Base-by-base conservation (phyloP, 108 stramenopile genomes). In the Fistulifera pelliculosa region DNA sequence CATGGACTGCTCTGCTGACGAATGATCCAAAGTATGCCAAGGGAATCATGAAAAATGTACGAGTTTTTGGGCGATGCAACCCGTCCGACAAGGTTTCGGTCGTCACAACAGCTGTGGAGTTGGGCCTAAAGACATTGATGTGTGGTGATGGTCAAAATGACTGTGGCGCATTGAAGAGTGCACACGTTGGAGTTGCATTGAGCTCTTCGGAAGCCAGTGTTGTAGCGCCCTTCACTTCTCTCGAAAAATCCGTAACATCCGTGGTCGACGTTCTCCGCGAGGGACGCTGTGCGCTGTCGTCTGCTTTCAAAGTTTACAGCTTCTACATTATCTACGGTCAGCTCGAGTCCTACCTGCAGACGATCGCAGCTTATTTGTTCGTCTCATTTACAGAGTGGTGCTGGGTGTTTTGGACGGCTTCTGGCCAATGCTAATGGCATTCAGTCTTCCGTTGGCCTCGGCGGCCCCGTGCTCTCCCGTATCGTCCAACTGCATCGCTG, bases 241-340 rank as follows among this genome's bases (percentile, higher is more conserved):
- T 79, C 39, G 77, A 79, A 52, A 79, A 79, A 40, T 54, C 44
- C 6, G 79, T 81, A 27, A 54, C 62, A 14, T 79, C 77, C 39
- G 84, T 85, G 15, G 43, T 70, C 11, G 75, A 79, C 45, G 75
- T 85, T 16, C 48, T 85, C 42, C 62, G 48, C 42, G 83, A 85
- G 56, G 83, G 83, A 38, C 58, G 77, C 11, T 81, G 80, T 56
- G 71, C 79, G 17, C 60, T 82, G 51, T 68, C 81, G 21, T 75
- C 78, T 13, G 78, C 81, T 0, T 56, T 82, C 10, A 63, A 75
- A 15, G 41, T 49, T 1, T 87, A 79, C 73, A 80, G 76, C 42
- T 87, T 70, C 51, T 66, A 74, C 61, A 75, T 87, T 12, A 80
- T 82, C 72, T 87, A 82, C 58, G 85, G 85, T 16, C 85, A 85